Evolutionary conservation across 768 basidiomycete genomes (phyloP), one percentile per base, ranked within the genome.

Genomic region (Pulveroboletus ravenelii): DNA sequence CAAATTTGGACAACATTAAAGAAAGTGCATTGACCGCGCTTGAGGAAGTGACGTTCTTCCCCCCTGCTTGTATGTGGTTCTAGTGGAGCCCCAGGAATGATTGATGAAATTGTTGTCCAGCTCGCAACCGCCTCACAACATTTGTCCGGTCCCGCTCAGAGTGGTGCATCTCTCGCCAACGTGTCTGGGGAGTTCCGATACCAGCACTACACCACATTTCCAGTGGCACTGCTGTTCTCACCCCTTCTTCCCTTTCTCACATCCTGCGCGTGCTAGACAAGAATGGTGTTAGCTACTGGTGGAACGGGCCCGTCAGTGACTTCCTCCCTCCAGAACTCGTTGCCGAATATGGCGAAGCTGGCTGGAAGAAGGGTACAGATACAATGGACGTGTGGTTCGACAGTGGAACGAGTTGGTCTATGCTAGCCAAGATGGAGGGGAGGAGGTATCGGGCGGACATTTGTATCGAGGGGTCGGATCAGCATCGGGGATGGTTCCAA

Each of bases 381-480:
- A 99, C 95, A 3, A 93, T 98, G 85, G 95, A 99, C 66, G 95
- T 99, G 14, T 99, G 95, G 95, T 98, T 97, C 58, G 95, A 99
- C 69, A 94, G 91, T 59, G 95, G 95, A 5, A 84, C 89, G 3
- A 89, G 93, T 4, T 99, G 95, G 95, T 84, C 90, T 2, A 78
- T 90, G 74, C 70, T 95, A 15, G 70, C 71, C 41, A 18, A 61
- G 47, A 74, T 67, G 17, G 68, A 71, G 15, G 70, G 63, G 20
- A 58, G 72, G 55, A 69, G 63, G 29, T 72, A 77, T 45, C 70
- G 74, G 38, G 89, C 93, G 1, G 93, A 98, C 60, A 76, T 97
- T 27, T 95, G 91, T 63, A 71, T 99, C 27, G 95, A 99, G 62
- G 96, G 96, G 13, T 88, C 89, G 1, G 95, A 99, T 68, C 95